These are phyloP conservation scores for Punica granatum DNA, from an alignment of 345 rosid species.

Conservation along the genomic window DNA sequence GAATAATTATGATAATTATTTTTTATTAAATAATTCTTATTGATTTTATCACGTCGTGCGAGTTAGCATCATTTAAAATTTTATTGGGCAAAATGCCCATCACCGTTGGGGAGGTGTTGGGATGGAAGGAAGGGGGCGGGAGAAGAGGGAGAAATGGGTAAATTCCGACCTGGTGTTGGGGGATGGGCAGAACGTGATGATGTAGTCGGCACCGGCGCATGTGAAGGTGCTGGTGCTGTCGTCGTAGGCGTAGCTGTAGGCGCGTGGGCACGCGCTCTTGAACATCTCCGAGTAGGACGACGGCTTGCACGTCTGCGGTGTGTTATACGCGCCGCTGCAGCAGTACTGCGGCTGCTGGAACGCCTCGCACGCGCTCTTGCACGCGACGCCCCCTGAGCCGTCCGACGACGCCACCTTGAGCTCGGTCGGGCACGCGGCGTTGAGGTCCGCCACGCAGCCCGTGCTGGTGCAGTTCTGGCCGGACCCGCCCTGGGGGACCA, in stretches of 20 bases:
- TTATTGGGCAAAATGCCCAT: not conserved
- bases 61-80: no score
- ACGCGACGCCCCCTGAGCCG: slow-evolving; percentile 36
- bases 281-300: slow-evolving; percentile 62
- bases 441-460: slow-evolving; percentile 74
- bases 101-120: not conserved
- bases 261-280: slow-evolving; percentile 74
- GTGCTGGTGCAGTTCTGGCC: slow-evolving; percentile 69
- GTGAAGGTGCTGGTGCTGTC: slow-evolving; percentile 91
- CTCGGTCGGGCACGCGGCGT: slow-evolving; percentile 75
- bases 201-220: slow-evolving; percentile 63
- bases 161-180: slow-evolving; percentile 64
- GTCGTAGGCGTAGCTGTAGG: slow-evolving; percentile 96
- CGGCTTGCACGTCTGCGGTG: slow-evolving; percentile 80
- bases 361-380: slow-evolving; percentile 95
- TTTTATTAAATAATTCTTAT: no score
- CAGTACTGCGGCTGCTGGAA: slow-evolving; percentile 72
- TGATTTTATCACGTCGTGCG: no score
- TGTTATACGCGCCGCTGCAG: slow-evolving; percentile 56
- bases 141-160: not conserved
- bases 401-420: slow-evolving; percentile 54
- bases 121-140: not conserved
- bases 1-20: no score
- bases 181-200: slow-evolving; percentile 80
- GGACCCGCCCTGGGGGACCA: slow-evolving; percentile 50